Evolutionary conservation across 2,329 filamentous ascomycete species (phyloP), one percentile per base, ranked within the genome.

Genomic region (Blumeria hordei): DNA sequence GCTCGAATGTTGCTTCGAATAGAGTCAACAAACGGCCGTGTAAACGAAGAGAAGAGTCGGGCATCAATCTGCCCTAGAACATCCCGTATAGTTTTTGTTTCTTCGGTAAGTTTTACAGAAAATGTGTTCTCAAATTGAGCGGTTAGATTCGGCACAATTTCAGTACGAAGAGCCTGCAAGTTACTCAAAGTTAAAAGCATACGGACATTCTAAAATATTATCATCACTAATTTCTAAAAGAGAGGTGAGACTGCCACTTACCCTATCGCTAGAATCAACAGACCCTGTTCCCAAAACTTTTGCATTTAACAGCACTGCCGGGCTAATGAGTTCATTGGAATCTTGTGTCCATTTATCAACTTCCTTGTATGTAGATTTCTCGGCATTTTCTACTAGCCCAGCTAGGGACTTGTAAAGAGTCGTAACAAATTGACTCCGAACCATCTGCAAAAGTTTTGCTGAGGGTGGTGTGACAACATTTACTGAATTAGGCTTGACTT

Each of bases 331-430:
- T 11, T 64, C 63, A 59, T 65, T 62, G 33, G 53, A 61, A 54
- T 66, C 63, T 8, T 59, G 61, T 3, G 63, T 64, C 64, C 64
- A 67, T 32, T 66, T 64, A 56, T 65, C 64, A 36, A 65, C 64
- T 34, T 77, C 70, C 60, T 78, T 79, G 60, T 80, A 77, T 12
- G 80, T 67, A 3, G 81, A 76, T 56, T 80, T 79, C 68, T 96
- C 88, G 3, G 92, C 90, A 67, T 94, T 96, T 68, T 96, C 92
- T 0, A 98, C 88, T 80, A 98, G 90, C 21, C 90, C 92, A 62
- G 86, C 93, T 39, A 98, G 70, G 6, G 87, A 87, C 67, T 94
- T 94, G 69, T 96, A 96, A 45, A 98, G 71, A 56, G 88, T 94
- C 6, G 83, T 88, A 14, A 94, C 88, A 64, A 98, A 98, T 64